Evolutionary conservation across 2,329 filamentous ascomycete species (phyloP), one percentile per base, ranked within the genome.

Genomic region (Tolypocladium cylindrosporum): DNA sequence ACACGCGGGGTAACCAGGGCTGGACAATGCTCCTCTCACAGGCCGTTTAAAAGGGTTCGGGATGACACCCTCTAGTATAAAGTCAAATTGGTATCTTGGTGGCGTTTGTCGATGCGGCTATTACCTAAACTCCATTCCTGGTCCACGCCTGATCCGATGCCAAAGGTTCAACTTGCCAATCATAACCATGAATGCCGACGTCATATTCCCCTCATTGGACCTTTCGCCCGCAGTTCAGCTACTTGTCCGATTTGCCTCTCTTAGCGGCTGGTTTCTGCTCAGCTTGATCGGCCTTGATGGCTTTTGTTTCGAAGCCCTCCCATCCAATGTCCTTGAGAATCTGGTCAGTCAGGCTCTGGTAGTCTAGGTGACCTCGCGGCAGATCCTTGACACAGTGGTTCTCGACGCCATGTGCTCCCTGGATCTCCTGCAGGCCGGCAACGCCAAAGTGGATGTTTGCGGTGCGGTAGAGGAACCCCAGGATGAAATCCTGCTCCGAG

Each of bases 401-500:
- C 69, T 91, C 87, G 57, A 87, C 76, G 43, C 80, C 79, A 55
- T 79, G 75, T 3, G 91, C 83, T 16, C 85, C 86, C 45, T 83
- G 77, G 39, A 94, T 82, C 19, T 82, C 80, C 69, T 96, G 88
- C 21, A 97, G 74, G 0, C 93, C 93, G 0, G 92, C 91, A 40
- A 97, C 81, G 2, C 93, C 92, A 60, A 88, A 87, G 62, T 94
- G 87, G 55, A 93, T 82, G 64, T 87, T 91, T 57, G 88, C 90
- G 3, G 85, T 90, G 55, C 93, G 86, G 70, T 93, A 96, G 43
- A 97, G 77, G 69, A 97, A 96, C 1, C 86, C 91, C 2, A 97
- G 84, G 31, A 97, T 85, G 63, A 90, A 91, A 70, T 97, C 93
- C 53, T 90, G 89, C 55, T 88, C 85, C 1, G 90, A 95, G 70